Base-by-base conservation (phyloP, 805 yeast species). In the Ogataea polymorpha region DNA sequence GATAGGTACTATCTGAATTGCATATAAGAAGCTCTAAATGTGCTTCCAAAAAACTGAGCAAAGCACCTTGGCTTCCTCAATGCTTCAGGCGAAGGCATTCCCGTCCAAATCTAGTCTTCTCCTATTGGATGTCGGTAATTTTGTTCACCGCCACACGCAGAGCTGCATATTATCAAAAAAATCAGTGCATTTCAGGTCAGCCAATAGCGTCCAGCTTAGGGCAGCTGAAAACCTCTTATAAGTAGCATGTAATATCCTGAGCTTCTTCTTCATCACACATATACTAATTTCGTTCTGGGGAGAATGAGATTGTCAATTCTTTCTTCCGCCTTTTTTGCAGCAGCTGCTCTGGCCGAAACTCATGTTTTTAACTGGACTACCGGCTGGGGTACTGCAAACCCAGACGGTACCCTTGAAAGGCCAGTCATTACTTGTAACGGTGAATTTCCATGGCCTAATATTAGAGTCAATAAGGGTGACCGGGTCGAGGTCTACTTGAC, bases 381-480 rank as follows among this genome's bases (percentile, higher is more conserved):
- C 8, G 74, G 78, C 4, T 77, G 82, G 84, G 84, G 74, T 52
- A 63, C 51, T 69, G 84, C 77, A 3, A 75, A 75, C 56, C 79
- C 79, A 6, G 82, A 77, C 59, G 81, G 80, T 28, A 46, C 49
- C 23, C 54, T 49, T 29, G 74, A 68, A 44, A 63, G 75, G 46
- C 62, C 59, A 13, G 71, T 75, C 42, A 62, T 77, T 47, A 72
- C 78, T 13, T 72, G 75, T 61, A 75, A 77, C 55, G 68, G 67
- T 43, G 62, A 72, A 34, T 77, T 77, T 80, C 98, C 98, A 45
- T 80, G 93, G 74, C 99, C 99, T n/a, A 75, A 75, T 39, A 66
- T 91, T 51, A 70, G 77, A 35, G 89, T 86, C 49, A 72, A 75
- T 51, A 81, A 77, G 59, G 95, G 95, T 53, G 99, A 93, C 65